These are phyloP conservation scores for Cystofilobasidium capitatum DNA, from an alignment of 768 basidiomycete genomes.

Conservation along the genomic window DNA sequence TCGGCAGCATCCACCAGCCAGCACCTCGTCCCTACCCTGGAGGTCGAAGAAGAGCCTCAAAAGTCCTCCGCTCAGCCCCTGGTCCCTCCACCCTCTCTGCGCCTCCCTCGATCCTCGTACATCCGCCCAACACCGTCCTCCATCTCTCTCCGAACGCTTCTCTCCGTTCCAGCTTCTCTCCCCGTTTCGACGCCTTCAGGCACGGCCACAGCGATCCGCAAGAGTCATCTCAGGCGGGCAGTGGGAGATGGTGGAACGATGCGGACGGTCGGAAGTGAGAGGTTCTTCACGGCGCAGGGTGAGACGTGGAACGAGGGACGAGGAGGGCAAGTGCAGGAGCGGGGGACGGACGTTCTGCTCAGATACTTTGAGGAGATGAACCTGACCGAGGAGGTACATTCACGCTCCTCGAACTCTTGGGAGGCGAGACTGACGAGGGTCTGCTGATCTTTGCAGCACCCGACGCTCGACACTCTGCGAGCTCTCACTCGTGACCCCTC, in stretches of 20 bases:
- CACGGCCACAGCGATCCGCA: slow-evolving; percentile 7
- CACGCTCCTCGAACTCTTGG: background rate
- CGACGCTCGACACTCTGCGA: background rate
- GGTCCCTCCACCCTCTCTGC: background rate
- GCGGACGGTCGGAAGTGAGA: background rate
- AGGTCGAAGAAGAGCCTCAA: too few species aligned
- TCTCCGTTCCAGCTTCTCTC: background rate
- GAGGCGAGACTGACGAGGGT: too few species aligned
- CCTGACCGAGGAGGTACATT: background rate
- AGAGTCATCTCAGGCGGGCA: background rate
- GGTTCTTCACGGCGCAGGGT: slow-evolving; percentile 9
- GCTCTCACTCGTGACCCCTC: background rate
- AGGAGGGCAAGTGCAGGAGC: background rate
- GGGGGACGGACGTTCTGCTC: background rate
- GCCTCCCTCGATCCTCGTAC: background rate
- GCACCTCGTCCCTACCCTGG: too few species aligned
- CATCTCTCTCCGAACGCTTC: slow-evolving; percentile 13
- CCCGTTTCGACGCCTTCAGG: background rate
- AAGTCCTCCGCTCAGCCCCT: background rate
- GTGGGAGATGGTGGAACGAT: background rate
- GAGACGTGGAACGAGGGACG: slow-evolving; percentile 1
- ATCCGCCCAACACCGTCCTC: slow-evolving; percentile 3
- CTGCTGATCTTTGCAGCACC: background rate
- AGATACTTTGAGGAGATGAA: slow-evolving; percentile 10
- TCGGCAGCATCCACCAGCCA: too few species aligned